Evolutionary conservation across 2,329 filamentous ascomycete genomes (phyloP), one percentile per base, ranked within the genome.

Genomic region (Trichoderma citrinoviride): DNA sequence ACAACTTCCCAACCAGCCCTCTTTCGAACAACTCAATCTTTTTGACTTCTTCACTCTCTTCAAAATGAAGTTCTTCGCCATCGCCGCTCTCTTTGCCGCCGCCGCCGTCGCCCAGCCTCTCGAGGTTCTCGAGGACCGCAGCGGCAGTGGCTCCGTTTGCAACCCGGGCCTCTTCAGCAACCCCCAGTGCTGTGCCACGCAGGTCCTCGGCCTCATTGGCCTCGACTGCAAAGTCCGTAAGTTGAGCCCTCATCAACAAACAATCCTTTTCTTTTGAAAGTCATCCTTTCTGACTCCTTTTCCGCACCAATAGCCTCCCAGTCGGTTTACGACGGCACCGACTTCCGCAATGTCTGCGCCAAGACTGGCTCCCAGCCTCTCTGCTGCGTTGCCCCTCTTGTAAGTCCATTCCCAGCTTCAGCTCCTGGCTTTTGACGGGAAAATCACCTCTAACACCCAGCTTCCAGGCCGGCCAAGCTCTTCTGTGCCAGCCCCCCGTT

Each of bases 21-120:
- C 29, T 10, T 33, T 10, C 10, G 29, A 33, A 8, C 29, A 33
- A 8, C 41, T n/a, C n/a, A n/a, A n/a, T 43, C 15, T 7, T 50
- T 62, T 52, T 33, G 29, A 33, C 7, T 7, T 29, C 27, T 7
- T 7, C 27, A 29, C 5, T 4, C 2, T 37, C 10, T 3, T 37
- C 33, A 68, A 65, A 29, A 70, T 69, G 68, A 69, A 68, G 68
- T 67, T 68, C 62, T 44, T 70, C 60, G 25, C 62, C 41, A 43
- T 67, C 52, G 64, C 64, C 27, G 44, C 67, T 47, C 53, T 68
- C 23, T 29, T 70, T 56, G 61, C 66, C 23, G 65, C 64, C 47
- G 53, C 58, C 54, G 64, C 65, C 21, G 25, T 66, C 19, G 68
- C 68, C 12, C 37, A 55, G 25, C 68, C 68, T 40, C 2, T 23